Base-by-base conservation (phyloP, 148 eudicot genomes). In the Diospyros lotus region DNA sequence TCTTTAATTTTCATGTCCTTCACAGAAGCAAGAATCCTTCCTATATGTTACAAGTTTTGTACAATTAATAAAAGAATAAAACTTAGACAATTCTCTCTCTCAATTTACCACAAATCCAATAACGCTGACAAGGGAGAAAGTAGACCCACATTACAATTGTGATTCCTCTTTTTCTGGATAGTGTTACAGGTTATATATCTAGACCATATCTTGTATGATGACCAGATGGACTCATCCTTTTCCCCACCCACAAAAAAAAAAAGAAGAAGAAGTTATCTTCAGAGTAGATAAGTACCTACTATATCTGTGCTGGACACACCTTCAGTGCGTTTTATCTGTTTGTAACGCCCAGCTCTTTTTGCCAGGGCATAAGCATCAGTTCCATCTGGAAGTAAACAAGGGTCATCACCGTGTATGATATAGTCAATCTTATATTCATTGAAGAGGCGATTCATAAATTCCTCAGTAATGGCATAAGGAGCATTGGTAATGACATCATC, bases 271-370 rank as follows among this genome's bases (percentile, higher is more conserved):
- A 28, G 28, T 28, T 28, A 28, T 28, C 28, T 28, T 28, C 28
- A 28, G 28, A 28, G 28, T 28, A 9, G 74, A 60, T 64, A 28
- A 83, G 66, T 94, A 94, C 98, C 98, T 92, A 94, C 97, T 76
- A 94, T 92, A 75, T 94, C 97, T 74, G 97, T 94, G 84, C 98
- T 94, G 59, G 98, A 94, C 76, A 94, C 98, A 28, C 98, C 98
- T 86, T 94, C 98, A 43, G 98, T 94, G 64, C 98, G 97, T 77
- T 94, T 94, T 66, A 94, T 94, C 84, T 94, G 98, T 81, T 92
- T 94, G 80, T 94, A 94, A 12, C 97, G 98, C 14, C 97, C 97
- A 69, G 83, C 97, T 81, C 88, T 86, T 81, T 92, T 92, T 50
- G 98, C 98, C 69, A 86, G 79, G 51, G 96, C 98, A 82, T 94